Percentiles rank a stretch among this genome's conserved stretches.
These are phyloP conservation scores for Suillus placidus DNA, from an alignment of 768 basidiomycete genomes.

Conservation along the genomic window DNA sequence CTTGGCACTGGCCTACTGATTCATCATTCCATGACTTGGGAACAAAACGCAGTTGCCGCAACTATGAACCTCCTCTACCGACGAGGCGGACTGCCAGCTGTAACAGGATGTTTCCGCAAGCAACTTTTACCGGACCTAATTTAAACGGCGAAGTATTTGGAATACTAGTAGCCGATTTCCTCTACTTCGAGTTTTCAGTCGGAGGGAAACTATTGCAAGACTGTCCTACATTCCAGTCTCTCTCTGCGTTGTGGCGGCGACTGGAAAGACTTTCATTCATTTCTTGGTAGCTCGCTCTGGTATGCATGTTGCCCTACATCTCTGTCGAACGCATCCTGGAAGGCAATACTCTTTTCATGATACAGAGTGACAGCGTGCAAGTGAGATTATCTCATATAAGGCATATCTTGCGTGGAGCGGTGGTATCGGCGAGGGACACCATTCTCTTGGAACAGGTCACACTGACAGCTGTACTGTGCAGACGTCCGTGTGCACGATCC, in stretches of 20 bases:
- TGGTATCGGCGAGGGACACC: neutral
- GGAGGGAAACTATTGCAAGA: neutral
- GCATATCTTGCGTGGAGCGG: neutral
- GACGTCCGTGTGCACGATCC: neutral
- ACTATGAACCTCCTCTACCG: neutral
- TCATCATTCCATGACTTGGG: neutral
- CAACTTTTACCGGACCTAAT: neutral
- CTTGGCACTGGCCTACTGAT: neutral
- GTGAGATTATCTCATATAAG: neutral
- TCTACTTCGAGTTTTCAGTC: neutral
- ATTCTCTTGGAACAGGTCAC: neutral
- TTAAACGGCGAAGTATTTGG: neutral
- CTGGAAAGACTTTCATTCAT: neutral
- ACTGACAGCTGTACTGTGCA: neutral
- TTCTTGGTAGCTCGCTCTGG: neutral
- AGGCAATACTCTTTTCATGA: neutral
- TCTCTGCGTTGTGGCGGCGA: neutral
- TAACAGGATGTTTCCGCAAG: neutral
- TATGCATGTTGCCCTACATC: neutral
- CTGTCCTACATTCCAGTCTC: neutral
- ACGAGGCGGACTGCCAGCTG: neutral
- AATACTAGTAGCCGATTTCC: neutral
- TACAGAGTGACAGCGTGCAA: neutral
- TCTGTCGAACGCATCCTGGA: neutral
- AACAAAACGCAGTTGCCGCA: neutral